Evolutionary conservation across 345 rosid genomes (phyloP).

Genomic region (Streptanthus diversifolius): DNA sequence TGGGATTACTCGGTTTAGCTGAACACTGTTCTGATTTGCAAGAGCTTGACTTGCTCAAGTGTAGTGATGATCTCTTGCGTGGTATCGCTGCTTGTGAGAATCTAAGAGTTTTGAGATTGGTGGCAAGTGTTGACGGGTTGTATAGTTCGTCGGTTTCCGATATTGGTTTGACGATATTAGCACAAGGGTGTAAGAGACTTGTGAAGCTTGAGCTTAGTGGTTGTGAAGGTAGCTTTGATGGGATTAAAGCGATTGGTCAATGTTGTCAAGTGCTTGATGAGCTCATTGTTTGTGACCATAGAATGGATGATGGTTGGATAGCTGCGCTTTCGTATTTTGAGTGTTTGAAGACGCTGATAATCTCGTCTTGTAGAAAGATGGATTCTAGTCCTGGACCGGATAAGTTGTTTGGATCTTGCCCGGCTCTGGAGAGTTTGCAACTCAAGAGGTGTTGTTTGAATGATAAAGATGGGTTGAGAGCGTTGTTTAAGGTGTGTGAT

Average conservation of each 20-base stretch:
- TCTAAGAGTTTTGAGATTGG: slow-evolving; percentile 68
- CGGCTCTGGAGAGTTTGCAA: slow-evolving; percentile 70
- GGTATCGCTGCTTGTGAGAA: slow-evolving; percentile 79
- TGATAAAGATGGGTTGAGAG: slow-evolving; percentile 58
- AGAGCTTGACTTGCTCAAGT: slow-evolving; percentile 71
- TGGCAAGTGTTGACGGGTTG: slow-evolving; percentile 59
- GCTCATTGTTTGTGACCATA: slow-evolving; percentile 60
- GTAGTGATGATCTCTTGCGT: slow-evolving; percentile 63
- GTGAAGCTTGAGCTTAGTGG: slow-evolving; percentile 89
- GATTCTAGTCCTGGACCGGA: slow-evolving; percentile 71
- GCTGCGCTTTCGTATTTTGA: slow-evolving; percentile 72
- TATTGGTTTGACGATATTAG: slow-evolving; percentile 87
- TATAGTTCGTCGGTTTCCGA: slow-evolving; percentile 69
- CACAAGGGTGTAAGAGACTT: slow-evolving; percentile 84
- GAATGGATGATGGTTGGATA: slow-evolving; percentile 96
- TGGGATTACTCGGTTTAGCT: slow-evolving; percentile 59
- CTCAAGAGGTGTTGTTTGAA: slow-evolving; percentile 64
- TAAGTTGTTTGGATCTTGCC: slow-evolving; percentile 65
- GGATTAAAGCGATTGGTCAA: slow-evolving; percentile 92
- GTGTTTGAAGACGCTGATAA: slow-evolving; percentile 69
- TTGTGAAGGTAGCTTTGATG: slow-evolving; percentile 95
- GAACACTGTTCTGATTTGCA: slow-evolving; percentile 63
- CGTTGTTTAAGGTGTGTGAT: slow-evolving; percentile 68
- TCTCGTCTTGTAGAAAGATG: slow-evolving; percentile 57
- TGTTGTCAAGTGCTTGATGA: slow-evolving; percentile 92